Base-by-base conservation (phyloP, 306 rosid species). In the Rosa chinensis region DNA sequence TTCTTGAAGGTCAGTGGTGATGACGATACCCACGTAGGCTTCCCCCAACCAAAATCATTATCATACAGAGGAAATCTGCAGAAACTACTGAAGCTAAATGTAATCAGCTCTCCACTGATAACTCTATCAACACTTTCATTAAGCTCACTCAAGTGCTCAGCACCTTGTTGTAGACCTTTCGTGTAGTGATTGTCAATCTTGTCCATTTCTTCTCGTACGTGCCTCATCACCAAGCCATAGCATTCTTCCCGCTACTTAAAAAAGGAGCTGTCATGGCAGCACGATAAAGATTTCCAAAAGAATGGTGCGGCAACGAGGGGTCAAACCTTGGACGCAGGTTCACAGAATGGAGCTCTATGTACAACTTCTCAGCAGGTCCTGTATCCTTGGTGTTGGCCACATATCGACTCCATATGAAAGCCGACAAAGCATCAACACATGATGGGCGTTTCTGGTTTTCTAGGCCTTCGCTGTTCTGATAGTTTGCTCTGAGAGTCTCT, bases 31-130 rank as follows among this genome's bases (percentile, higher is more conserved):
- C 79, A 75, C 0, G 82, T 58, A 2, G 91, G 96, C 70, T 76
- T 78, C 0, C 93, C 96, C 90, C 87, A 87, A 6, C 96, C 93
- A 75, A 78, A 79, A 40, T 79, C 73, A 6, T 44, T 62, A 1
- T 73, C 83, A 40, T 79, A 72, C 1, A 61, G 5, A 12, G 78
- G 78, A 63, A 79, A 79, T 21, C 78, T 63, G 21, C 83, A 79
- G 8, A 18, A 63, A 17, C 83, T 79, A 48, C 72, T 72, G 66
- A 79, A 79, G 49, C 39, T 39, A 1, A 64, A 1, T 3, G 8
- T 12, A 9, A 3, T 58, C 53, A 16, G 18, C 28, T 73, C 55
- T 16, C 66, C 74, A 32, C n/a, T 74, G 6, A 39, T 3, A 18
- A 75, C 28, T 3, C 49, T 32, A 13, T 76, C 25, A 61, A 52